phyloP scores from a whole-genome alignment of 2,329 filamentous ascomycete species.

The Pleurostoma richardsiae region DNA sequence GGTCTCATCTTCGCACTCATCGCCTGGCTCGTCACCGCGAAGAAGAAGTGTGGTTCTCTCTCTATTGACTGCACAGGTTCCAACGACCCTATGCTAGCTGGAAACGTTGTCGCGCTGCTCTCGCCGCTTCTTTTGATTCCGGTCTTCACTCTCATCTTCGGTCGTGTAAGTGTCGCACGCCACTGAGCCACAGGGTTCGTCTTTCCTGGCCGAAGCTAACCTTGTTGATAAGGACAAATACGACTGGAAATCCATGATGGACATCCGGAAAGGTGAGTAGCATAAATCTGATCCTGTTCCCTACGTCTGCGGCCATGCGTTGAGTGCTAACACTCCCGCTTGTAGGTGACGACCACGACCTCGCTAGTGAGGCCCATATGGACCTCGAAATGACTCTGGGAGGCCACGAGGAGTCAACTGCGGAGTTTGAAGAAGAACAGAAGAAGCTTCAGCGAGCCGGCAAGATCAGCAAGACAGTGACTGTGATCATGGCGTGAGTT shows the following conservation, averaged over 20 bases:
- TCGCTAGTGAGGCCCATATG: slow-evolving; percentile 56
- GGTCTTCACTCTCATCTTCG: slow-evolving; percentile 65
- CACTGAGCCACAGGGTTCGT: not conserved
- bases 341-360: slow-evolving; percentile 62
- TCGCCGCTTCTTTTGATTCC: slow-evolving; percentile 72
- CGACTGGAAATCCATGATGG: slow-evolving; percentile 79
- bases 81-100: slow-evolving; percentile 85
- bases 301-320: too few species aligned
- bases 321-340: too few species aligned
- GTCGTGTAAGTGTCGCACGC: slow-evolving; percentile 20
- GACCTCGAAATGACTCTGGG: slow-evolving; percentile 62
- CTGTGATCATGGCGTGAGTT: slow-evolving; percentile 22
- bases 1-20: slow-evolving; percentile 65
- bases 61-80: slow-evolving; percentile 71
- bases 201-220: not conserved
- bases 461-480: slow-evolving; percentile 25
- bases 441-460: slow-evolving; percentile 22
- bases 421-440: slow-evolving; percentile 35
- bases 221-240: slow-evolving; percentile 56
- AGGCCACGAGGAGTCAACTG: slow-evolving; percentile 22
- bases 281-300: too few species aligned
- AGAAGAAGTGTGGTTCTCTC: slow-evolving; percentile 63
- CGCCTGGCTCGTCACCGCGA: slow-evolving; percentile 74
- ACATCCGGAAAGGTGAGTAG: slow-evolving; percentile 58
- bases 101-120: slow-evolving; percentile 78